Evolutionary conservation across 2,329 filamentous ascomycete species (phyloP).

Genomic region (Aspergillus ochraceus): DNA sequence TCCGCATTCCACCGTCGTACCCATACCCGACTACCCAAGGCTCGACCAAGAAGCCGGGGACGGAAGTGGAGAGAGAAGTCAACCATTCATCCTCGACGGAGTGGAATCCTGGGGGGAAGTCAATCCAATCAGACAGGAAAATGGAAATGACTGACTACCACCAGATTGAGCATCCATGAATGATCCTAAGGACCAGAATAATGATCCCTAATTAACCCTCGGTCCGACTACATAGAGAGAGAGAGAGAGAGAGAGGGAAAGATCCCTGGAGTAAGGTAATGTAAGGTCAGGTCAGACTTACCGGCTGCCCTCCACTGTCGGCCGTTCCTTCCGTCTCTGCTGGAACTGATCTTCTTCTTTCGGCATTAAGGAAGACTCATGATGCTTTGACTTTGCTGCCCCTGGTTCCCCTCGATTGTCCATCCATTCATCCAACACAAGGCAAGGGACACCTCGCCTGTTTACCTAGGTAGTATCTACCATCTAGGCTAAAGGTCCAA

Average conservation of each 20-base stretch:
- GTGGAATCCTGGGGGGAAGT: not conserved
- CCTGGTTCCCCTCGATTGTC: not conserved
- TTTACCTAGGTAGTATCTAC: too few species aligned
- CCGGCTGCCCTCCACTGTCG: too few species aligned
- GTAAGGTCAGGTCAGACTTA: too few species aligned
- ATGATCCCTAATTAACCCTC: too few species aligned
- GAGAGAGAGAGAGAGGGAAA: too few species aligned
- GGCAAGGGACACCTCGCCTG: not conserved
- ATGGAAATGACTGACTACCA: too few species aligned
- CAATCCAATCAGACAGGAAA: not conserved
- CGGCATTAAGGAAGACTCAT: not conserved
- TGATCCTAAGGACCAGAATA: too few species aligned
- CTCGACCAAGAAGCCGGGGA: constrained; percentile 5
- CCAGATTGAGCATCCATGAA: too few species aligned
- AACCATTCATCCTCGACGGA: not conserved
- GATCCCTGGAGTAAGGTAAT: too few species aligned
- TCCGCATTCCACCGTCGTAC: not conserved
- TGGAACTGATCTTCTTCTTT: not conserved
- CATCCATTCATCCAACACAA: not conserved
- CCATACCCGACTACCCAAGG: not conserved
- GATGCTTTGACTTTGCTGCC: not conserved
- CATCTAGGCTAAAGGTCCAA: not conserved
- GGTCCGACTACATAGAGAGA: too few species aligned
- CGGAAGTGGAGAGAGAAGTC: constrained; percentile 3
- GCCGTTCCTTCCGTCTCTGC: too few species aligned